Percentiles rank a stretch among this genome's conserved stretches.
phyloP scores from a whole-genome alignment of 352 stramenopile species.

The Albugo candida region DNA sequence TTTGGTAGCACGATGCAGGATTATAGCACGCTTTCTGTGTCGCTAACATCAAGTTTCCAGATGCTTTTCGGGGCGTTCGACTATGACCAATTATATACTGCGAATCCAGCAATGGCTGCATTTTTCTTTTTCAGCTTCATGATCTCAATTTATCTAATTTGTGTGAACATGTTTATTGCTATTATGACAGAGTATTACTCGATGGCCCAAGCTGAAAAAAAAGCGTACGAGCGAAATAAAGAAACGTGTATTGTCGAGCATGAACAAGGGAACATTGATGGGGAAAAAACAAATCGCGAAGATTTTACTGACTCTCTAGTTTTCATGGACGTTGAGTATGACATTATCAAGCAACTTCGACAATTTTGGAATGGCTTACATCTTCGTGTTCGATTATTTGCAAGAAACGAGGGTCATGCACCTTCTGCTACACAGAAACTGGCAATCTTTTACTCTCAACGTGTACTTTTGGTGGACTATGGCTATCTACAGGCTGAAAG shows the following conservation, averaged over 20 bases:
- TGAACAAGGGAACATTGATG: conserved; percentile 1
- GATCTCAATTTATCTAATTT: conserved; percentile 63
- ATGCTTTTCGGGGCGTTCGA: conserved; percentile 67
- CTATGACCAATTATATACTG: conserved; percentile 41
- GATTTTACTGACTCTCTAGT: conserved; percentile 31
- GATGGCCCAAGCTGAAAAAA: conserved; percentile 46
- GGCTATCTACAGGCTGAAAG: conserved; percentile 50
- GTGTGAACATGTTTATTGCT: conserved; percentile 71
- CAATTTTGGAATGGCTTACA: conserved; percentile 32
- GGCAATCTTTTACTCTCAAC: conserved; percentile 33
- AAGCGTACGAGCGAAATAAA: conserved; percentile 29
- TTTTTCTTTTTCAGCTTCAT: conserved; percentile 75
- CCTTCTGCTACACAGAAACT: conserved; percentile 24
- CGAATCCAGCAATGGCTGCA: conserved; percentile 49
- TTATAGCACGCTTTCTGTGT: conserved; percentile 51
- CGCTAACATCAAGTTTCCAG: conserved; percentile 59
- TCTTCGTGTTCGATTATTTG: conserved; percentile 34
- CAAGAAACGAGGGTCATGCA: conserved; percentile 1
- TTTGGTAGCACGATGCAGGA: conserved; percentile 41
- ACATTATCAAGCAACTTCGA: conserved; percentile 47
- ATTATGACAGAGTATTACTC: conserved; percentile 77
- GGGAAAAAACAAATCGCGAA: conserved; percentile 1
- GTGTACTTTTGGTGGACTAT: conserved; percentile 51
- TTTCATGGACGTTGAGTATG: conserved; percentile 51
- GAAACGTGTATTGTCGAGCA: conserved; percentile 2